Evolutionary conservation across 306 rosid species (phyloP), one percentile per base, ranked within the genome.

Genomic region (Glycine latifolia): DNA sequence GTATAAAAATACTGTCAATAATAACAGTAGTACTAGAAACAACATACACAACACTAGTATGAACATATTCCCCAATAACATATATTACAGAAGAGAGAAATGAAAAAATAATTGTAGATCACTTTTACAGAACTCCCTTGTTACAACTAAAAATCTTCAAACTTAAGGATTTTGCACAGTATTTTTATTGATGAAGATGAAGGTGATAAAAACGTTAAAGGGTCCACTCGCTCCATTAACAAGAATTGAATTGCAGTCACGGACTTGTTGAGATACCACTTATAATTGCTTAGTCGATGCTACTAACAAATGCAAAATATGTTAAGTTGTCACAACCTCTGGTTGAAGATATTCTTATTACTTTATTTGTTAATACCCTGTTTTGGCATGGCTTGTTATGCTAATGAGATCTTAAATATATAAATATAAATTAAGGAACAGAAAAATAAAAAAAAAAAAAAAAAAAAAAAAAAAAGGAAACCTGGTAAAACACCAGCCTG

Each of bases 401-500:
- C 67, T 13, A 12, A 43, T 52, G 58, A 54, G 35, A 79, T 20
- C 44, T 46, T 49, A 70, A 48, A 86, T 6, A 70, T 26, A 2
- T 26, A 26, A 26, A 26, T 26, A 26, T 6, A 70, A 15, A 73
- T 52, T 53, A 60, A 79, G 70, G 26, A 17, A 7, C 3, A 10
- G 56, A 11, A 26, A 20, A 20, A 20, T 20, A n/a, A n/a, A n/a
- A n/a, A n/a, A n/a, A n/a, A n/a, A n/a, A 20, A 20, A 15, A 15
- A 7, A 35, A 20, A 20, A 15, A 15, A 7, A 35, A 62, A 33
- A 35, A 14, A 10, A 47, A 79, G 59, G 72, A 65, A 61, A 96
- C 99, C 99, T 87, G 92, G 82, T 79, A 96, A 70, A 39, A 87
- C 97, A 82, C 94, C 94, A 75, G 89, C 86, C n/a, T 89, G 86